Evolutionary conservation across 208 protist genomes (phyloP), one percentile per base, ranked within the genome.

Genomic region (Crithidia bombi): DNA sequence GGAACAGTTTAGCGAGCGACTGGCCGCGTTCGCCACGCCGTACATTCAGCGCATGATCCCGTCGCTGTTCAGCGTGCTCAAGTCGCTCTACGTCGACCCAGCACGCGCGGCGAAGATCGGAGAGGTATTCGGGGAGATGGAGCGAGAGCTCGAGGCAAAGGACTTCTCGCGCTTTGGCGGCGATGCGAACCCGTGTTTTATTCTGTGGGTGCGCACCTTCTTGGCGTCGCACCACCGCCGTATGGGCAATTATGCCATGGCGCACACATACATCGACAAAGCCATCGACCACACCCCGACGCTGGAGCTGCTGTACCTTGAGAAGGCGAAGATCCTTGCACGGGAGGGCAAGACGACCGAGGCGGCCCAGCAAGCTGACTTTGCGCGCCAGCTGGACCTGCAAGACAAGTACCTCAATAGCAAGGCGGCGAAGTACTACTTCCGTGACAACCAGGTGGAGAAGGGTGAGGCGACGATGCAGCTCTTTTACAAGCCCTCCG

Each of bases 271-370:
- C 77, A 83, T 98, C 41, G 82, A 98, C 12, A 74, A 81, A 43
- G 96, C 93, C 3, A 95, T 99, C 55, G 78, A 52, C 15, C 98
- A 99, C 88, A 99, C 98, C 11, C 98, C 98, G 25, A 99, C 98
- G 4, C 67, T 98, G 26, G 76, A 98, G 50, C 85, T 98, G 46
- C 69, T 98, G 17, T 98, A 98, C 75, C 49, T 96, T 14, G 72
- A 91, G 68, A 97, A 98, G 75, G 94, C 88, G 4, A 88, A 89
- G 66, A 90, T 98, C 56, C 82, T 85, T 50, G 84, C 84, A 51
- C 74, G 81, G 4, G 79, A 83, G 56, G 93, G 96, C 64, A 90
- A 97, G 65, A 64, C 95, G 9, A 23, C 76, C 25, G 81, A 83
- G 59, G 97, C 97, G n/a, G 86, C 87, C 3, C 47, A 87, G 65